A percentile compares a stretch with the other conserved stretches of the same genome.
Conservation (phyloP, 2,329 filamentous ascomycete genomes). For the Orbilia ellipsospora region DNA sequence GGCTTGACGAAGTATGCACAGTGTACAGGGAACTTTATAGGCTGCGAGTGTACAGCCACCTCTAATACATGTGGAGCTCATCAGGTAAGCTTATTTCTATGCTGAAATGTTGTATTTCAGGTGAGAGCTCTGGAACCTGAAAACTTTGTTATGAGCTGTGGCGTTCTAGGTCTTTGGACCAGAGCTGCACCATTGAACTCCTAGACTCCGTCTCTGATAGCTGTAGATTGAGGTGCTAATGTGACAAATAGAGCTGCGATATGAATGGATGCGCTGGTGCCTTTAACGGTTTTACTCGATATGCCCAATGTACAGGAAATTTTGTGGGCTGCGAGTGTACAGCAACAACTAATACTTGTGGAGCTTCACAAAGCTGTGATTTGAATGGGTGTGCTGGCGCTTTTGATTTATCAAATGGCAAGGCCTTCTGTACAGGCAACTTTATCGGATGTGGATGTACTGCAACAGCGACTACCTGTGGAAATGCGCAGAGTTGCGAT, state of each 20-base stretch:
- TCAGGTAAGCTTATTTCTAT: conserved; percentile 7
- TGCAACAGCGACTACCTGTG: conserved; percentile 21
- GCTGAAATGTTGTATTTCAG: conserved; percentile 16
- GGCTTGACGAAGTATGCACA: conserved; percentile 3
- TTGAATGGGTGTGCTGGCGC: conserved; percentile 15
- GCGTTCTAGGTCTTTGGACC: conserved; percentile 10
- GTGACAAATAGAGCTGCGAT: conserved; percentile 10
- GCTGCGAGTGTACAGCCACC: conserved; percentile 7
- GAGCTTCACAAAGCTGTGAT: conserved; percentile 17
- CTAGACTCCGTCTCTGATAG: conserved; percentile 2
- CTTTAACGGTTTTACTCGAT: conserved; percentile 8
- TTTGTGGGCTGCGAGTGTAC: conserved; percentile 6
- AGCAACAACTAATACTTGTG: conserved; percentile 17
- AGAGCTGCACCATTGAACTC: conserved; percentile 5
- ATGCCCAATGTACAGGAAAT: conserved; percentile 20
- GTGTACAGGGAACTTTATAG: conserved; percentile 34
- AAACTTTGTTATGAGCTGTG: conserved; percentile 15
- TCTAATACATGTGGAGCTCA: conserved; percentile 4
- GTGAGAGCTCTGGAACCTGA: conserved; percentile 20
- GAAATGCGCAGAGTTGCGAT: conserved; percentile 21
- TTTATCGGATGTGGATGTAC: conserved; percentile 23
- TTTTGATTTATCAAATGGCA: conserved; percentile 12
- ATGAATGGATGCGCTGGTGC: conserved; percentile 12
- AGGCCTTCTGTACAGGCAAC: conserved; percentile 16
- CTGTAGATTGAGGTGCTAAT: conserved; percentile 5